Evolutionary conservation across 2,329 filamentous ascomycete species (phyloP).

Genomic region (Anthostomella pinea): DNA sequence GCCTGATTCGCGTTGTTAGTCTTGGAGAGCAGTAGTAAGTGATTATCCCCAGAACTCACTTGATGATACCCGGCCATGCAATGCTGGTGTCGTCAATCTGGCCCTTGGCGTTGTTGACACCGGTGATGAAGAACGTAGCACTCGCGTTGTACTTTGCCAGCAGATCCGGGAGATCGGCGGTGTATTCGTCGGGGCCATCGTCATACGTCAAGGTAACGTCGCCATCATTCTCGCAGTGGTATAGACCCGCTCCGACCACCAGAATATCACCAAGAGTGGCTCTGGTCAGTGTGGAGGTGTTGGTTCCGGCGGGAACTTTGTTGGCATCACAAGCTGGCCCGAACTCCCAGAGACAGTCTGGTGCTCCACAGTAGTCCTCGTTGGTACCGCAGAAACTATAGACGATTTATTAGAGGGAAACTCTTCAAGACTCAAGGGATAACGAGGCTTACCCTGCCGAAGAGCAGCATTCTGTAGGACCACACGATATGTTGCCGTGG

Average conservation of each 20-base stretch:
- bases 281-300: conserved; percentile 52
- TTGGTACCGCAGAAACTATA: conserved; percentile 54
- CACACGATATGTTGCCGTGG: conserved; percentile 33
- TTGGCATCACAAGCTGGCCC: conserved; percentile 62
- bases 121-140: conserved; percentile 66
- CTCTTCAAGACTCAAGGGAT: neutral
- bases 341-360: conserved; percentile 59
- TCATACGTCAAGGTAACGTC: conserved; percentile 66
- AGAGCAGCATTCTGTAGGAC: conserved; percentile 39
- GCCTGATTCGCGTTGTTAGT: conserved; percentile 18
- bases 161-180: conserved; percentile 58
- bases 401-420: conserved; percentile 3
- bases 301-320: conserved; percentile 48
- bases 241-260: conserved; percentile 57
- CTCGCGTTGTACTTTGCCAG: conserved; percentile 57
- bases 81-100: conserved; percentile 49
- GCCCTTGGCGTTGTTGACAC: conserved; percentile 55
- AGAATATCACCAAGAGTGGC: conserved; percentile 50
- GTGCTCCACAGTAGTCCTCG: conserved; percentile 56
- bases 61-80: conserved; percentile 45
- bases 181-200: conserved; percentile 63
- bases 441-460: conserved; percentile 35
- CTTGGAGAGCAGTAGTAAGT: conserved; percentile 27
- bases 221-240: conserved; percentile 53
- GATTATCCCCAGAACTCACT: conserved; percentile 34